These are phyloP conservation scores for Arabidopsis lyrata DNA, from an alignment of 441 rosid species.

Conservation along the genomic window DNA sequence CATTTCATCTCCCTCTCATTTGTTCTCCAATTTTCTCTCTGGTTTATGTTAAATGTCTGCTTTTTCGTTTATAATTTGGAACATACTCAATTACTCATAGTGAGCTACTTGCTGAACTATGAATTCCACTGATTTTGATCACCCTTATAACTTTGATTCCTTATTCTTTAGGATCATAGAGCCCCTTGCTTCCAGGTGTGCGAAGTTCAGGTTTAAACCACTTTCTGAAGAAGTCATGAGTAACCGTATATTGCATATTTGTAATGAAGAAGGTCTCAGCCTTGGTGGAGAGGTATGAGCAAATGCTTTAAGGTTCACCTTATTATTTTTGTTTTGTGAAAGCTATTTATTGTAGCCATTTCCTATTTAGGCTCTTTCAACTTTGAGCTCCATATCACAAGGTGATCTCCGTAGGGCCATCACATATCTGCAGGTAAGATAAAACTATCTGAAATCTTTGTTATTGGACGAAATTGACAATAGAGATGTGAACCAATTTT, in stretches of 20 bases:
- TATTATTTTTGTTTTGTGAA: slow-evolving; percentile 11
- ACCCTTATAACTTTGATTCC: slow-evolving; percentile 11
- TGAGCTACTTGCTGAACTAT: slow-evolving; percentile 13
- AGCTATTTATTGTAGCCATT: slow-evolving; percentile 18
- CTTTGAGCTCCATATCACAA: slow-evolving; percentile 85
- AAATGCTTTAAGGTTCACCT: slow-evolving; percentile 36
- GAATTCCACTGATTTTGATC: slow-evolving; percentile 17
- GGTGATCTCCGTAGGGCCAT: slow-evolving; percentile 99
- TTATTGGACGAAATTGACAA: not conserved
- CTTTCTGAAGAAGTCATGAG: slow-evolving; percentile 93
- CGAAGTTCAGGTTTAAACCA: slow-evolving; percentile 97
- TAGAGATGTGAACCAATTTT: slow-evolving; percentile 1
- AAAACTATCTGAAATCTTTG: not conserved
- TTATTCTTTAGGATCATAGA: slow-evolving; percentile 77
- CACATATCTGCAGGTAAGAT: slow-evolving; percentile 84
- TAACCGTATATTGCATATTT: slow-evolving; percentile 80
- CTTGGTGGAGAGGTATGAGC: slow-evolving; percentile 73
- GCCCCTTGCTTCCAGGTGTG: slow-evolving; percentile 99
- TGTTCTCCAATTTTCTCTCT: not conserved
- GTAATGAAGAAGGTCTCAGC: slow-evolving; percentile 82
- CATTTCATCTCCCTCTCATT: slow-evolving; percentile 11
- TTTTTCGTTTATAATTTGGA: not conserved
- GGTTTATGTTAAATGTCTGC: not conserved
- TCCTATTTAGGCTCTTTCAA: slow-evolving; percentile 72
- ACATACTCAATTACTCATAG: not conserved